phyloP scores from a whole-genome alignment of 139 green algal genomes.

The Closterium sp. region DNA sequence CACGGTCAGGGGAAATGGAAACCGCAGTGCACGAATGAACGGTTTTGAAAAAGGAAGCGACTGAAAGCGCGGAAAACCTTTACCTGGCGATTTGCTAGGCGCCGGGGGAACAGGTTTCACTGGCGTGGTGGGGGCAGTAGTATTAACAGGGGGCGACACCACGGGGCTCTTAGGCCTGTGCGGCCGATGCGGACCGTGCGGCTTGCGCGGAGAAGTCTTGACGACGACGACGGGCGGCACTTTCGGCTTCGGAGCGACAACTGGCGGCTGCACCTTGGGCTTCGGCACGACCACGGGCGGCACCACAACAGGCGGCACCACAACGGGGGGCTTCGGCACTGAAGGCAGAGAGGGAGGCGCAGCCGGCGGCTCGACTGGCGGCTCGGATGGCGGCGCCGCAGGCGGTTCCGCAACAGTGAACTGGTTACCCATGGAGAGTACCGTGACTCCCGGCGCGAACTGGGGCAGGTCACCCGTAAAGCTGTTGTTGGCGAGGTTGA shows the following conservation, averaged over 20 bases:
- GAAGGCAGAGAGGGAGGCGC: background rate
- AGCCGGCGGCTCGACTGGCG: background rate
- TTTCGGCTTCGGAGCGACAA: background rate
- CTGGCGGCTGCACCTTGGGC: background rate
- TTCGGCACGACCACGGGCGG: background rate
- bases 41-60: background rate
- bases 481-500: slow-evolving; percentile 22
- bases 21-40: background rate
- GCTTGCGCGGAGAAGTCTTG: background rate
- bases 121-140: background rate
- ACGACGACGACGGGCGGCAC: background rate
- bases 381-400: background rate
- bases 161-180: background rate
- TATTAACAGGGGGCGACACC: background rate
- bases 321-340: background rate
- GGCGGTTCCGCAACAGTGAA: background rate
- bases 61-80: too few relatives aligned
- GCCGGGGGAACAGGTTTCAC: background rate
- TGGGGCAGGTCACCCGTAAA: background rate
- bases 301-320: background rate
- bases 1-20: background rate
- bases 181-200: background rate
- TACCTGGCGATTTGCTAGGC: background rate
- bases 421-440: background rate
- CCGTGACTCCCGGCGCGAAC: background rate